phyloP scores from a whole-genome alignment of 768 basidiomycete species.

The Lactifluus rugatus region DNA sequence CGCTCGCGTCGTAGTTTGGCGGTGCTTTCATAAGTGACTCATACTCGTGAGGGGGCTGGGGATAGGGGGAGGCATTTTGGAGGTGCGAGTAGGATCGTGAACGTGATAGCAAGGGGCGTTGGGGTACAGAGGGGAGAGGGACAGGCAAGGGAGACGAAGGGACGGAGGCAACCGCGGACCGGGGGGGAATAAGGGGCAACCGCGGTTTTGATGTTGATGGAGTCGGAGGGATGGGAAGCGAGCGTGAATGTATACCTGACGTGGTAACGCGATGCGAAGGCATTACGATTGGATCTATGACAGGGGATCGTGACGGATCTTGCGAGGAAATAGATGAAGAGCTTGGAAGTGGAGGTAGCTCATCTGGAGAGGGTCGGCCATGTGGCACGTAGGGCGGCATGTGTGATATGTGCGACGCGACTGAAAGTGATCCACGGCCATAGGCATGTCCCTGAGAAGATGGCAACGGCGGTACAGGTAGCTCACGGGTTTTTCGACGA shows the following conservation, averaged over 20 bases:
- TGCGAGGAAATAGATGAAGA: background rate
- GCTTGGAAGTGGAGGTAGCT: background rate
- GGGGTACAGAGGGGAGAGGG: background rate
- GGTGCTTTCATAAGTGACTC: background rate
- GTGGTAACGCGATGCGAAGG: background rate
- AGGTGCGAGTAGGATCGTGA: conserved; percentile 2
- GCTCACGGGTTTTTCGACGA: conserved; percentile 3
- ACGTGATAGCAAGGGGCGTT: background rate
- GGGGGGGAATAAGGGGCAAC: background rate
- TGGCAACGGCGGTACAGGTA: background rate
- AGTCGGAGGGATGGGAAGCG: conserved; percentile 2
- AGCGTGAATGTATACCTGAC: conserved; percentile 7
- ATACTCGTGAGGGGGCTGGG: background rate
- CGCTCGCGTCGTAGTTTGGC: conserved; percentile 7
- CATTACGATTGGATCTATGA: background rate
- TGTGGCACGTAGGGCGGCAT: background rate
- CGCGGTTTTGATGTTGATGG: conserved; percentile 1
- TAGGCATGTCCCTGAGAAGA: background rate
- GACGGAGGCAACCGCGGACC: background rate
- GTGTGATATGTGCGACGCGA: background rate
- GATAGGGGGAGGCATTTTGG: background rate
- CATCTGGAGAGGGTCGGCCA: background rate
- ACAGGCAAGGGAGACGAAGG: background rate
- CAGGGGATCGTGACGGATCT: background rate
- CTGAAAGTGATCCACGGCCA: background rate